A percentile compares a stretch with the other conserved stretches of the same genome.
These are phyloP conservation scores for Globisporangium orthogonon DNA, from an alignment of 352 stramenopile species.

Conservation along the genomic window DNA sequence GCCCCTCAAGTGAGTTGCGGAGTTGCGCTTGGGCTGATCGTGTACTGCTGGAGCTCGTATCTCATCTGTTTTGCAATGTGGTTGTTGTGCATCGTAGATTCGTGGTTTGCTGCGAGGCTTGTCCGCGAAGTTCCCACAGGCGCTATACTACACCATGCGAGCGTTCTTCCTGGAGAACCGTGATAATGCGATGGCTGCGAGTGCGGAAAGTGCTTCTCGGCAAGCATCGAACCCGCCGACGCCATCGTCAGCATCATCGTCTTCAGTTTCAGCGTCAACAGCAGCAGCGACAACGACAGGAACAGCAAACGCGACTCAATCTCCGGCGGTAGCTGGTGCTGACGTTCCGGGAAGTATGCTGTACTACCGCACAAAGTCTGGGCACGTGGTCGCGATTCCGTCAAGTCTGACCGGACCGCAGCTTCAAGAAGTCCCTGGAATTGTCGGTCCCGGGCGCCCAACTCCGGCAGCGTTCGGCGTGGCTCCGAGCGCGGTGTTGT, in stretches of 20 bases:
- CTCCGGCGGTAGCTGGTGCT: constrained; percentile 3
- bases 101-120: constrained; percentile 72
- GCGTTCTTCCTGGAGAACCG: constrained; percentile 97
- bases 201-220: constrained; percentile 17
- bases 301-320: constrained; percentile 2
- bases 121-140: constrained; percentile 94
- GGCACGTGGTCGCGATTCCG: constrained; percentile 71
- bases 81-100: constrained; percentile 33
- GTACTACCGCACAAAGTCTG: constrained; percentile 81
- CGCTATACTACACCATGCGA: constrained; percentile 97
- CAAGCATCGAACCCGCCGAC: constrained; percentile 14
- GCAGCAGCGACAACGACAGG: not conserved
- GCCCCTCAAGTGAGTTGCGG: constrained; percentile 44
- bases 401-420: constrained; percentile 45
- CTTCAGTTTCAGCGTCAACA: constrained; percentile 1
- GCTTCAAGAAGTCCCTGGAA: constrained; percentile 63
- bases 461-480: constrained; percentile 71
- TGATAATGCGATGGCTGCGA: constrained; percentile 75
- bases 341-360: constrained; percentile 16
- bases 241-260: constrained; percentile 1
- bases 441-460: constrained; percentile 57
- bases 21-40: not conserved
- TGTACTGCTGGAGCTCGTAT: not conserved
- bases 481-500: constrained; percentile 47
- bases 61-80: not conserved